Evolutionary conservation across 75 land plant species (phyloP).

Genomic region (Adiantum capillusveneris): DNA sequence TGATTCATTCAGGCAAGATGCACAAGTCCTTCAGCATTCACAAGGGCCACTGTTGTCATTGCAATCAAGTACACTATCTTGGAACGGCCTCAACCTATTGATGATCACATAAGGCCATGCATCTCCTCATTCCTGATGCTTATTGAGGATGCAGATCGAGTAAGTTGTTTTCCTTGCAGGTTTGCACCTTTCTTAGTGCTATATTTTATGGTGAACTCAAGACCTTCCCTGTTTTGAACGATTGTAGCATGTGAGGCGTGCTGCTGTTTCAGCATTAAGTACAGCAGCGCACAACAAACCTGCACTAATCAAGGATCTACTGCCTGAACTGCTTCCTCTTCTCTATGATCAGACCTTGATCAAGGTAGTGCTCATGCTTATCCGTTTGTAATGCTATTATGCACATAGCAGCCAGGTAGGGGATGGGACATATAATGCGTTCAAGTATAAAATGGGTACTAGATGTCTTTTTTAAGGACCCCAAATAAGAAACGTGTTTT

Average conservation of each 20-base stretch:
- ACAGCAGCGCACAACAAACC: constrained; percentile 99
- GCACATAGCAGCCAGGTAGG: too few relatives aligned
- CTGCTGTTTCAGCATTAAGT: constrained; percentile 94
- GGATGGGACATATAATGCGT: too few relatives aligned
- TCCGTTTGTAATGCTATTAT: too few relatives aligned
- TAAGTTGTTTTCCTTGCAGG: constrained; percentile 12
- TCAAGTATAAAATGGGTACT: too few relatives aligned
- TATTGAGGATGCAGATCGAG: constrained; percentile 86
- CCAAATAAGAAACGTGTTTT: too few relatives aligned
- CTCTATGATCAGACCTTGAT: constrained; percentile 93
- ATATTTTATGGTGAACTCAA: too few relatives aligned
- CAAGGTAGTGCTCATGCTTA: constrained; percentile 67
- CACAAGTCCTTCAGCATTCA: constrained; percentile 77
- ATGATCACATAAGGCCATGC: constrained; percentile 64
- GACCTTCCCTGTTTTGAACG: constrained; percentile 1
- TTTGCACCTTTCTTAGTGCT: too few relatives aligned
- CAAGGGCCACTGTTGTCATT: constrained; percentile 95
- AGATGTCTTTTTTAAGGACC: too few relatives aligned
- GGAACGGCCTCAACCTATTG: constrained; percentile 90
- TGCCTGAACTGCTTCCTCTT: constrained; percentile 79
- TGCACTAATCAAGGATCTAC: constrained; percentile 75
- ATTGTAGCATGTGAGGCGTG: constrained; percentile 97
- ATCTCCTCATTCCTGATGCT: constrained; percentile 94
- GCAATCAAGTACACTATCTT: constrained; percentile 95
- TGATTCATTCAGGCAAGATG: constrained; percentile 63